Evolutionary conservation across 176 grass and related monocot genomes (phyloP), one percentile per base, ranked within the genome.

Genomic region (Chloris gayana): DNA sequence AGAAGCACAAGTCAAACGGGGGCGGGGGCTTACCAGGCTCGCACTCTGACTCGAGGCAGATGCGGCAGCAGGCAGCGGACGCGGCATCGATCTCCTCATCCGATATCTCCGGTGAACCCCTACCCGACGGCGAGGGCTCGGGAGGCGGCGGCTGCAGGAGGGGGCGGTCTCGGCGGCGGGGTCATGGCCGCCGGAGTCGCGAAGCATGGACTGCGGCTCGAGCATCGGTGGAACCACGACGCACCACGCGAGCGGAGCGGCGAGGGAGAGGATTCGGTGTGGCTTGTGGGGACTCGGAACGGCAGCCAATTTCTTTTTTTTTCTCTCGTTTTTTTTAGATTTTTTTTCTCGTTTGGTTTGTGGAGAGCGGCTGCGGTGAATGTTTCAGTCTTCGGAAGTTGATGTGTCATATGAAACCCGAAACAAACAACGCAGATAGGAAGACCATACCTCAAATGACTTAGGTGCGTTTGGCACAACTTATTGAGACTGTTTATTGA

Each of bases 51-150:
- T 97, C 93, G 56, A 97, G 93, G 80, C 93, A 97, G 73, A 97
- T 97, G 77, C 93, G 87, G 74, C 93, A 93, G 67, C 90, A 97
- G 22, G 90, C 90, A 29, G 93, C 78, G 25, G 93, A 90, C 35
- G 67, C 65, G 47, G 85, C 77, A 19, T 92, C 90, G 65, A 84
- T 86, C 87, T 97, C 93, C 67, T 86, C 93, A 39, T 93, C 90
- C 31, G 72, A 70, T 73, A 91, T 87, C 76, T 91, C 88, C 31
- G 66, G 39, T 32, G 79, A 75, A 3, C 54, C 59, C 38, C 39
- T 72, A 24, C 50, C 34, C 26, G 66, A 11, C 25, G 38, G 72
- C 17, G 30, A 73, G 37, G 33, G n/a, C 72, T 80, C 34, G 6
- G 32, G 38, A 18, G 0, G 70, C 62, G 58, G 58, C 46, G 25